Percentiles rank a stretch among this genome's conserved stretches.
Conservation (phyloP, 2,329 filamentous ascomycete genomes). For the Alternaria dauci region DNA sequence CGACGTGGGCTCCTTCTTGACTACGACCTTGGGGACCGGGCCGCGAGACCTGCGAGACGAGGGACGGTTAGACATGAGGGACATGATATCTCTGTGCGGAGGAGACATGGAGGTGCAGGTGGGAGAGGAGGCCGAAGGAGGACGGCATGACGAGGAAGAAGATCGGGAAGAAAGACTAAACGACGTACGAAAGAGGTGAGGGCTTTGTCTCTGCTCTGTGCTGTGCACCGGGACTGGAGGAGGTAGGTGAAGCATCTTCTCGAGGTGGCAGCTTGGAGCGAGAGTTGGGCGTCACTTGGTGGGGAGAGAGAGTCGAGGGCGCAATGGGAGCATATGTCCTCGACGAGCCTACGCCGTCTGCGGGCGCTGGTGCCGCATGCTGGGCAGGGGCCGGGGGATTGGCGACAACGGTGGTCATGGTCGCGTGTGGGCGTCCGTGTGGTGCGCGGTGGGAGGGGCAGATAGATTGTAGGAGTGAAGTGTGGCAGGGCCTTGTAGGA, state of each 20-base stretch:
- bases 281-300: constrained; percentile 50
- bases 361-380: constrained; percentile 47
- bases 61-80: constrained; percentile 50
- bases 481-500: constrained; percentile 42
- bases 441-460: constrained; percentile 26
- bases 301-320: constrained; percentile 52
- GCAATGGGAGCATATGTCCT: constrained; percentile 57
- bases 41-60: constrained; percentile 60
- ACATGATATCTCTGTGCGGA: constrained; percentile 32
- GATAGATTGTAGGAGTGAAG: constrained; percentile 46
- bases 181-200: constrained; percentile 61
- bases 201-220: constrained; percentile 60
- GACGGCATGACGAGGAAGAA: constrained; percentile 36
- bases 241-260: constrained; percentile 53
- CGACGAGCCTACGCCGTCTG: constrained; percentile 50
- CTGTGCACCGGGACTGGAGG: constrained; percentile 48
- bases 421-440: constrained; percentile 33
- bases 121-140: constrained; percentile 34
- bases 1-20: constrained; percentile 95
- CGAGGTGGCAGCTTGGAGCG: constrained; percentile 45
- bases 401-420: constrained; percentile 59
- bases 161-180: constrained; percentile 37
- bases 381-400: constrained; percentile 52
- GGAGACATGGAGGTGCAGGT: constrained; percentile 40
- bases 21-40: constrained; percentile 78